Base-by-base conservation (phyloP, 73 alveolate species). In the Paramecium tetraurelia region DNA sequence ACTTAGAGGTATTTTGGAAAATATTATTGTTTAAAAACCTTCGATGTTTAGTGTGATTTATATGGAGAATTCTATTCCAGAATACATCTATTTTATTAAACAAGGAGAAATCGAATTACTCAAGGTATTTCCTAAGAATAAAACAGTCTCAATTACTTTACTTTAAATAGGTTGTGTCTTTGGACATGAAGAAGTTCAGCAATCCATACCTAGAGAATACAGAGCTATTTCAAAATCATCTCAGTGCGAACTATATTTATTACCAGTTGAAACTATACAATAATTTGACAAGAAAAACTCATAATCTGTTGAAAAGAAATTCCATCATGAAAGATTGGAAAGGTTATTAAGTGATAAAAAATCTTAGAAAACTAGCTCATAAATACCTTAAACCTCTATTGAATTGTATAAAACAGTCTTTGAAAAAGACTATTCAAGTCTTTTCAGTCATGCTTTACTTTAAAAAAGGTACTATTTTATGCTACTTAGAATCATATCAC, bases 71-170 rank as follows among this genome's bases (percentile, higher is more conserved):
- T 40, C 90, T 0, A 24, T 22, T 10, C 76, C 90, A 18, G 90
- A 80, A 24, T 80, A 44, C 46, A 33, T 80, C 4, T 80, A 80
- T 48, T 80, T 80, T 24, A 80, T 80, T 4, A 44, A 80, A 48
- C 11, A 59, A 41, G 90, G 90, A 27, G 90, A 80, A 22, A 35
- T 80, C 2, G 90, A 80, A 80, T 24, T 80, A 46, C 29, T 44
- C 7, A 80, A 80, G 43, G 50, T 80, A 11, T 44, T 80, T 43
- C 76, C 76, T 10, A 41, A 22, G 18, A 80, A 80, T 22, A 41
- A 80, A 80, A 80, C 90, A 41, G 76, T 80, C 41, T 80, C 90
- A n/a, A 80, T 80, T 24, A 10, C 90, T 3, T 44, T 80, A 44
- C 44, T 80, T 18, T 80, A 41, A 80, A 72, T 80, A 4, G 90